phyloP scores from a whole-genome alignment of 2,329 filamentous ascomycete species.

The Scopulariopsis brevicaulis region DNA sequence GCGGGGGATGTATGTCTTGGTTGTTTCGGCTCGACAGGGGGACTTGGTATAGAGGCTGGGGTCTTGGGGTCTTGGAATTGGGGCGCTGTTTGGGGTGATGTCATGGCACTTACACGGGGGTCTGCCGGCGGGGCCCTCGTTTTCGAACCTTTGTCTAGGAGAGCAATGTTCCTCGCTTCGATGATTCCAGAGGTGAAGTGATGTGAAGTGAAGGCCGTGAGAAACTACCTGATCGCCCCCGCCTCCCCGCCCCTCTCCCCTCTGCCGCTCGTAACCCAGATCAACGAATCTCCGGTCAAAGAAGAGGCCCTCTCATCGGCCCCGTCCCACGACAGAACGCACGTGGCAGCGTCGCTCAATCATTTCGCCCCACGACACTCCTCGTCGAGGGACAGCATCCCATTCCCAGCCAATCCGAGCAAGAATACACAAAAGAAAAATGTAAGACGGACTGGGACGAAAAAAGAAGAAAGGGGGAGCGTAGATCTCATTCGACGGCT shows the following conservation, averaged over 20 bases:
- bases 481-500: neutral
- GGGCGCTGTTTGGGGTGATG: neutral
- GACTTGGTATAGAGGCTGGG: neutral
- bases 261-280: neutral
- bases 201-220: neutral
- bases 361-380: neutral
- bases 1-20: neutral
- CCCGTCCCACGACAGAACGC: neutral
- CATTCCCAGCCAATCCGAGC: neutral
- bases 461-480: neutral
- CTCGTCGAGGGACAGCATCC: neutral
- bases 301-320: neutral
- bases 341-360: neutral
- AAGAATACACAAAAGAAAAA: neutral
- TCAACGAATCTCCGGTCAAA: neutral
- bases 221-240: neutral
- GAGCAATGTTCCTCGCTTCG: neutral
- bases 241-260: neutral
- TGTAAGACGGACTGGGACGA: neutral
- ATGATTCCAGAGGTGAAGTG: neutral
- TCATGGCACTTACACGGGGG: neutral
- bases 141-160: neutral
- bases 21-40: neutral
- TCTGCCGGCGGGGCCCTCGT: neutral
- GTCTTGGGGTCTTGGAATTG: neutral